Percentiles rank a stretch among this genome's conserved stretches.
Conservation (phyloP, 2,329 filamentous ascomycete species). For the Sclerotinia subarctica region DNA sequence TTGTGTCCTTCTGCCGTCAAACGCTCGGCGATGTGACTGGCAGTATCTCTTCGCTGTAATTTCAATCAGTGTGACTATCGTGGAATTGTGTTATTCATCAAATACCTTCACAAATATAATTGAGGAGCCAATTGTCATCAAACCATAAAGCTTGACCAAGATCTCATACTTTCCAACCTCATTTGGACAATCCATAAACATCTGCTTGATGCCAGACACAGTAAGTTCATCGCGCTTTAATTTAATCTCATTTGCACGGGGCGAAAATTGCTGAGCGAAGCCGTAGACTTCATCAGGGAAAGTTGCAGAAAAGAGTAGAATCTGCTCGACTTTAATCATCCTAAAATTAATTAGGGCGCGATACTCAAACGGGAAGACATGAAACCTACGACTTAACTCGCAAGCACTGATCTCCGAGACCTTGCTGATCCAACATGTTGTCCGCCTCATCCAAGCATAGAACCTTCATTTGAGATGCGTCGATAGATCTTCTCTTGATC, state of each 20-base stretch:
- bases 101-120: constrained; percentile 94
- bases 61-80: not conserved
- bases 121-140: constrained; percentile 95
- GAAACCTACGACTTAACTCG: constrained; percentile 75
- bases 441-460: constrained; percentile 96
- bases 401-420: constrained; percentile 90
- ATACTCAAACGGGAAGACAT: not conserved
- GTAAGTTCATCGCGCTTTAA: constrained; percentile 89
- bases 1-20: constrained; percentile 90
- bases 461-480: constrained; percentile 69
- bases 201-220: constrained; percentile 94
- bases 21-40: constrained; percentile 76
- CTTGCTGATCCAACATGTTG: constrained; percentile 97
- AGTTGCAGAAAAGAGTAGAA: constrained; percentile 93
- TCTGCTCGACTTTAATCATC: constrained; percentile 71
- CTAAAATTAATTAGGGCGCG: constrained; percentile 44
- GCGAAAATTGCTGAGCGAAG: constrained; percentile 82
- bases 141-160: constrained; percentile 87
- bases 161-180: constrained; percentile 83
- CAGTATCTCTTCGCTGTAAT: constrained; percentile 75
- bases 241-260: constrained; percentile 80
- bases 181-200: constrained; percentile 88
- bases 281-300: constrained; percentile 85
- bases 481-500: constrained; percentile 72
- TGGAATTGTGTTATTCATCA: constrained; percentile 18